Evolutionary conservation across 2,329 filamentous ascomycete genomes (phyloP).

Genomic region (Karstenula rhodostoma): DNA sequence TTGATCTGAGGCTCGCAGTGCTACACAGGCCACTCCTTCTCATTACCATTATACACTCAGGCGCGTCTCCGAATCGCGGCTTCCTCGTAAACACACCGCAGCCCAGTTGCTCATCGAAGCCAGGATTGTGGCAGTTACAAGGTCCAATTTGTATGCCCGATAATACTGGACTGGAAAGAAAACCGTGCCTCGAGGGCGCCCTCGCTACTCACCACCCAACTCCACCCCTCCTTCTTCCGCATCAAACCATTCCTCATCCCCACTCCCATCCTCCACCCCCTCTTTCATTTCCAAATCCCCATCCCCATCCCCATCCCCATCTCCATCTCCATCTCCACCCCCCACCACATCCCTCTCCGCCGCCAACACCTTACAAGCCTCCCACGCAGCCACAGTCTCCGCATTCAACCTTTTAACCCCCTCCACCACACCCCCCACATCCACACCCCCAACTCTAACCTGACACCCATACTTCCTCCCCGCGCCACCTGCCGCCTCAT

Average conservation of each 20-base stretch:
- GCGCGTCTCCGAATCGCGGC: no score
- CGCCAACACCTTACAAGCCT: constrained; percentile 29
- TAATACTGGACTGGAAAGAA: no score
- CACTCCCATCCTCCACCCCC: constrained; percentile 11
- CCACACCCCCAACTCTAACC: constrained; percentile 44
- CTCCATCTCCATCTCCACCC: neutral
- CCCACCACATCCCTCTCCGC: neutral
- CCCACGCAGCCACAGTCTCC: constrained; percentile 51
- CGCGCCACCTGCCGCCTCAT: constrained; percentile 6
- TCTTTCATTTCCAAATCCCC: neutral
- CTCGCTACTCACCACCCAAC: neutral
- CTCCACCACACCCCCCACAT: constrained; percentile 43
- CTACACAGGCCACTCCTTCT: no score
- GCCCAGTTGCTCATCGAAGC: no score
- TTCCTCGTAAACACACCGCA: no score
- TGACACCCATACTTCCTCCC: constrained; percentile 38
- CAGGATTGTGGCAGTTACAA: no score
- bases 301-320: neutral
- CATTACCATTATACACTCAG: no score
- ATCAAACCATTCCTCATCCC: constrained; percentile 28
- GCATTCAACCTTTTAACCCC: constrained; percentile 48
- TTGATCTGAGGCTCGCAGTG: no score
- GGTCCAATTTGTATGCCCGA: no score
- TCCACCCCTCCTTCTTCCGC: constrained; percentile 24
- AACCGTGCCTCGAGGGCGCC: no score